Percentiles rank a stretch among this genome's conserved stretches.
Conservation (phyloP, 2,329 filamentous ascomycete genomes). For the Penicillium crustosum region DNA sequence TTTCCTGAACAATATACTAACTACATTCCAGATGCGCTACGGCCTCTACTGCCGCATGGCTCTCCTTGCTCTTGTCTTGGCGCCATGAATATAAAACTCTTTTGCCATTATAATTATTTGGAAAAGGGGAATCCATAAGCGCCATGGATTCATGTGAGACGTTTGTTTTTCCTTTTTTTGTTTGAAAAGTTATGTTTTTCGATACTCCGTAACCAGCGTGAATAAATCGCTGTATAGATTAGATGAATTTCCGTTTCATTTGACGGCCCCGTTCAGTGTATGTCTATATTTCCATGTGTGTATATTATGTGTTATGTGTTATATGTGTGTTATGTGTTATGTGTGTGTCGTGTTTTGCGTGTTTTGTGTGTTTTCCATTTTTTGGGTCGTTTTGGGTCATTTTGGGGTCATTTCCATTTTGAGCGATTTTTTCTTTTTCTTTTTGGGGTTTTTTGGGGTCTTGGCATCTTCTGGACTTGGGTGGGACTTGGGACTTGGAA, state of each 20-base stretch:
- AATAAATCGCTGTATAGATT: conserved; percentile 37
- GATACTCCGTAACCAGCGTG: conserved; percentile 35
- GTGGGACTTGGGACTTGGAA: background rate
- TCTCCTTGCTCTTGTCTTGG: conserved; percentile 89
- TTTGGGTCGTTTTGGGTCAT: background rate
- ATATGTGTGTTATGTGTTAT: conserved; percentile 21
- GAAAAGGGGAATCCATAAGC: conserved; percentile 16
- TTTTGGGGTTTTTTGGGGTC: background rate
- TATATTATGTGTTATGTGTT: conserved; percentile 26
- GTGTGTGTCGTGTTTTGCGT: conserved; percentile 23
- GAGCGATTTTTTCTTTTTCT: too few relatives aligned
- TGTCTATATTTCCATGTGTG: conserved; percentile 22
- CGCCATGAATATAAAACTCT: conserved; percentile 41
- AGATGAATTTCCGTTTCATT: conserved; percentile 38
- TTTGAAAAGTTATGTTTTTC: conserved; percentile 35
- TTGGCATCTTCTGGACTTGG: background rate
- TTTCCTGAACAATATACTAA: conserved; percentile 42
- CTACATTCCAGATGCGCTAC: conserved; percentile 76
- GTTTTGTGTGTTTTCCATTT: conserved; percentile 12
- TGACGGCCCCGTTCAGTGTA: conserved; percentile 26
- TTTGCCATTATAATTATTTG: conserved; percentile 18
- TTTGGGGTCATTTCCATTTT: conserved; percentile 9
- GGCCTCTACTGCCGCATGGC: conserved; percentile 98
- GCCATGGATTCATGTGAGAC: conserved; percentile 26
- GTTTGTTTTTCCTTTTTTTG: conserved; percentile 21